These are phyloP conservation scores for Phaeosphaeriaceae sp. DNA, from an alignment of 2,329 filamentous ascomycete species.

Conservation along the genomic window DNA sequence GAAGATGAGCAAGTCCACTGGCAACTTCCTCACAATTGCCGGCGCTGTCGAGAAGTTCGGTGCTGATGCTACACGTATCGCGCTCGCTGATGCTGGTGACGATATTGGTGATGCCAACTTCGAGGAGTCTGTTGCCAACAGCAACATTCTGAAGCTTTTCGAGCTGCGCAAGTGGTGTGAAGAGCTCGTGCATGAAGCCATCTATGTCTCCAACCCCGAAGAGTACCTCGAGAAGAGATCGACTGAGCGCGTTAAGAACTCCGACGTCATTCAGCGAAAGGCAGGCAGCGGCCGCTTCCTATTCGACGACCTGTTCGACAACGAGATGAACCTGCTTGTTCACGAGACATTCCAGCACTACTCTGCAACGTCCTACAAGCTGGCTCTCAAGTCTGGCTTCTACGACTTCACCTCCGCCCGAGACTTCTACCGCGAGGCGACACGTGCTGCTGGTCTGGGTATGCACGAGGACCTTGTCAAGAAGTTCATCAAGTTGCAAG, in stretches of 20 bases:
- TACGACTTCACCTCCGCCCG: conserved; percentile 91
- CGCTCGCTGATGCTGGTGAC: conserved; percentile 92
- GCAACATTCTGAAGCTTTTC: conserved; percentile 85
- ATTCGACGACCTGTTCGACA: conserved; percentile 89
- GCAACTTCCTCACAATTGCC: conserved; percentile 92
- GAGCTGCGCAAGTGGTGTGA: conserved; percentile 91
- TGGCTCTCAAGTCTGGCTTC: conserved; percentile 65
- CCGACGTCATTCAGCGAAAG: conserved; percentile 72
- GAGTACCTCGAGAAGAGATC: conserved; percentile 53
- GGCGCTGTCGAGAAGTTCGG: conserved; percentile 92
- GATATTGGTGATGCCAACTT: conserved; percentile 97
- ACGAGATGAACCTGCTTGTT: conserved; percentile 89
- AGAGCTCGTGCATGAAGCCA: conserved; percentile 74
- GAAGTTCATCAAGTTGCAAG: conserved; percentile 86
- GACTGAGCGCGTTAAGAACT: conserved; percentile 55
- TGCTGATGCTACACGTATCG: conserved; percentile 89
- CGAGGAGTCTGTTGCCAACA: conserved; percentile 92
- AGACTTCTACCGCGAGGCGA: conserved; percentile 89
- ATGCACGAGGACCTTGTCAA: conserved; percentile 85
- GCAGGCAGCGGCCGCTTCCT: conserved; percentile 72
- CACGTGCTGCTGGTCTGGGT: conserved; percentile 76
- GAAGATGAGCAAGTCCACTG: conserved; percentile 98
- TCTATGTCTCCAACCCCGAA: conserved; percentile 53
- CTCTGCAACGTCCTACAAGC: conserved; percentile 56
- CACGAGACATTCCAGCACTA: conserved; percentile 82